Base-by-base conservation (phyloP, 192 early-diverging fungal genomes). In the Backusella westeae region DNA sequence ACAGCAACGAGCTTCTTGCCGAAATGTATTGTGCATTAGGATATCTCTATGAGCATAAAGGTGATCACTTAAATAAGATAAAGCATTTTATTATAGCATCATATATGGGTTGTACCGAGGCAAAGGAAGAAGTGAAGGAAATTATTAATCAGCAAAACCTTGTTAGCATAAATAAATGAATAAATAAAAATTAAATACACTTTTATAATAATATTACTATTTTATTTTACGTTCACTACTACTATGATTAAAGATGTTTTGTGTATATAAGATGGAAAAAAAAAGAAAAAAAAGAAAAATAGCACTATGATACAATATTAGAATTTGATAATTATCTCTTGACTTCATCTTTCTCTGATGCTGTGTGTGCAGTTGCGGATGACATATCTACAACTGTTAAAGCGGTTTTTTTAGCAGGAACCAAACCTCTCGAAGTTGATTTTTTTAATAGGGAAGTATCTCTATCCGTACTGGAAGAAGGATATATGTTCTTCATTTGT, bases 361-460 rank as follows among this genome's bases (percentile, higher is more conserved):
- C 4, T 44, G 67, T 39, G 41, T 76, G 75, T 14, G 65, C 67
- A 34, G 66, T 65, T 26, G 75, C 67, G 17, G 75, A 68, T 15
- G 49, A 67, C 63, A 79, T 69, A 53, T 79, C 75, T 12, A 79
- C 35, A 29, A 69, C 78, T 8, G 69, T 44, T 9, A 73, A 79
- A 9, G 78, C 78, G 12, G 32, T 34, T 34, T 73, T 75, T 66
- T 79, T 79, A 12, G 73, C 29, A 23, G 73, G 49, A 3, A 79
- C 39, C 6, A 74, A 32, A 3, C 67, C 75, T 12, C 69, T 19
- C 1, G 75, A 76, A 59, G 67, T 26, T 6, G 75, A 76, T 46
- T 76, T 76, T 26, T 49, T 69, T 19, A 76, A 17, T 15, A 23
- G 19, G 12, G 68, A 29, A 7, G 52, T 68, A 10, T 39, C 44